Evolutionary conservation across 1,284 basidiomycete species (phyloP).

Genomic region (Papiliotrema laurentii): DNA sequence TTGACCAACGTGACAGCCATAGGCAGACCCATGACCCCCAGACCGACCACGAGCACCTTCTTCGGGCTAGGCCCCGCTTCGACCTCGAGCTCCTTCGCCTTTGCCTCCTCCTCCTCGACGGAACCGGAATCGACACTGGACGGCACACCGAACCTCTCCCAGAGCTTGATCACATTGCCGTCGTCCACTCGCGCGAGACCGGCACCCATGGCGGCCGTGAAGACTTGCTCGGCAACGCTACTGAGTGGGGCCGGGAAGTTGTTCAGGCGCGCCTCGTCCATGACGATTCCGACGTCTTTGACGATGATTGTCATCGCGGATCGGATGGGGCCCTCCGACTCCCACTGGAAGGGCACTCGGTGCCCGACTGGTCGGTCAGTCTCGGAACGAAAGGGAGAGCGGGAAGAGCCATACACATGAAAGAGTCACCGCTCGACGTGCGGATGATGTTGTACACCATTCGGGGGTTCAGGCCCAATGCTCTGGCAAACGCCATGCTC

Average conservation of each 20-base stretch:
- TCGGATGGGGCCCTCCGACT: constrained; percentile 29
- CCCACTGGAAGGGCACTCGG: constrained; percentile 35
- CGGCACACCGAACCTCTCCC: constrained; percentile 32
- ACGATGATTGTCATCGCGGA: constrained; percentile 43
- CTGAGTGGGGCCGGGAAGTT: constrained; percentile 34
- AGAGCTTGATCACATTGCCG: constrained; percentile 34
- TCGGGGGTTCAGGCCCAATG: constrained; percentile 37
- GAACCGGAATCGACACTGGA: constrained; percentile 14
- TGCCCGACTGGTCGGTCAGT: constrained; percentile 24
- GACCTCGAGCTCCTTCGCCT: constrained; percentile 24
- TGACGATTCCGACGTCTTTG: constrained; percentile 42
- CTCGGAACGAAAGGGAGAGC: neutral
- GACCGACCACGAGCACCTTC: constrained; percentile 30
- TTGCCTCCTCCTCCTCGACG: constrained; percentile 23
- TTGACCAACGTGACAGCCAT: constrained; percentile 24
- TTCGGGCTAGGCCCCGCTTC: constrained; percentile 4
- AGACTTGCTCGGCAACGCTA: constrained; percentile 35
- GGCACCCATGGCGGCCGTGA: constrained; percentile 30
- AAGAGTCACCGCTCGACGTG: constrained; percentile 36
- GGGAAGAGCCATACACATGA: constrained; percentile 44
- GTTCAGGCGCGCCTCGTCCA: constrained; percentile 32
- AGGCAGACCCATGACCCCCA: constrained; percentile 28
- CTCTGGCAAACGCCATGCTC: constrained; percentile 40
- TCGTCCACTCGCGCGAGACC: constrained; percentile 33
- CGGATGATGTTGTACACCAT: constrained; percentile 38